phyloP scores from a whole-genome alignment of 306 rosid species.

The Cotoneaster glaucophyllus region DNA sequence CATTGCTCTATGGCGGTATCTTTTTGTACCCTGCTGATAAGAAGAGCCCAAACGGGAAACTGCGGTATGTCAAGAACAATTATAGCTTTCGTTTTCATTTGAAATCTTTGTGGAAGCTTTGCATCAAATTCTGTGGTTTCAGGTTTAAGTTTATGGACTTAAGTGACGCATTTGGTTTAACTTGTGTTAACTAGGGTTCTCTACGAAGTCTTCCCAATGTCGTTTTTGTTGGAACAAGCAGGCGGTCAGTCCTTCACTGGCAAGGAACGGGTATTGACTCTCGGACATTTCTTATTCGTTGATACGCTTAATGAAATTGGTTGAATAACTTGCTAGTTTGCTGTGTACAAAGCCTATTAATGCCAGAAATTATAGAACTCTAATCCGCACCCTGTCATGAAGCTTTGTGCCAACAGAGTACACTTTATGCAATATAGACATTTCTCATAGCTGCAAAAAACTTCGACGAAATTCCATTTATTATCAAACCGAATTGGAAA shows the following conservation, averaged over 20 bases:
- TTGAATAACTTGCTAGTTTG: not conserved
- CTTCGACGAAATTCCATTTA: not conserved
- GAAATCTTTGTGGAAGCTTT: not conserved
- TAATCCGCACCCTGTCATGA: not conserved
- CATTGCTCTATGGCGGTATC: conserved; percentile 92
- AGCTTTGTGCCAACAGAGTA: not conserved
- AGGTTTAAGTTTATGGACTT: not conserved
- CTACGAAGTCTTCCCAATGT: conserved; percentile 97
- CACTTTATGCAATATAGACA: not conserved
- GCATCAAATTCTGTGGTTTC: not conserved
- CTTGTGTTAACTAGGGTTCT: conserved; percentile 47
- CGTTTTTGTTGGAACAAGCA: conserved; percentile 93
- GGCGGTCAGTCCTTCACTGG: conserved; percentile 96
- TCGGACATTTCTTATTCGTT: conserved; percentile 1
- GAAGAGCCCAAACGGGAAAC: conserved; percentile 95
- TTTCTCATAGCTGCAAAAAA: not conserved
- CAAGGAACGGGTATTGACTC: conserved; percentile 51
- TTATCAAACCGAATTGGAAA: not conserved
- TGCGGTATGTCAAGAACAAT: conserved; percentile 52
- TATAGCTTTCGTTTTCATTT: not conserved
- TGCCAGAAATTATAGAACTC: not conserved
- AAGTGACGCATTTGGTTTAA: not conserved
- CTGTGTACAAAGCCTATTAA: no score
- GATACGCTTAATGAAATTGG: not conserved
- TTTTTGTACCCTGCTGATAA: conserved; percentile 95